These are phyloP conservation scores for Cystofilobasidium bisporidii DNA, from an alignment of 768 basidiomycete species.

Conservation along the genomic window DNA sequence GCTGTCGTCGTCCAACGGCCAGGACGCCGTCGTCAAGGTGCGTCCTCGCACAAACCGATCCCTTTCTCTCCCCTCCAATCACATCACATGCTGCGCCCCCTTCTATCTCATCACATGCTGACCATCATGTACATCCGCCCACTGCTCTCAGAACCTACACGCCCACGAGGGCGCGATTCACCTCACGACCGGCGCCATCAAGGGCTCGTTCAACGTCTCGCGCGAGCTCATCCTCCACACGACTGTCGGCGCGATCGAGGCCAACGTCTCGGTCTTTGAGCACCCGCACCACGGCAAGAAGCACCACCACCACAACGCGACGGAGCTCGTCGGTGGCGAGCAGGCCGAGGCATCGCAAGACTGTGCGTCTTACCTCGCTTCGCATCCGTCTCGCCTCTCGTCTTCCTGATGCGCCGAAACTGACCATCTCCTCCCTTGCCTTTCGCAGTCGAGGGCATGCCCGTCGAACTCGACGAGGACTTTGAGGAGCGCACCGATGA, in stretches of 20 bases:
- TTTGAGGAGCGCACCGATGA: background rate
- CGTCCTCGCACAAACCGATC: background rate
- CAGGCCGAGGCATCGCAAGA: too few relatives aligned
- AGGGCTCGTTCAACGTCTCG: constrained; percentile 27
- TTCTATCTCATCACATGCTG: background rate
- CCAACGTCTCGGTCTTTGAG: constrained; percentile 21
- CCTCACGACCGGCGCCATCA: constrained; percentile 17
- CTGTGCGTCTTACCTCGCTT: too few relatives aligned
- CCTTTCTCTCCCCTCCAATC: too few relatives aligned
- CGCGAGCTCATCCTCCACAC: constrained; percentile 17
- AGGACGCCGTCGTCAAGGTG: constrained; percentile 10
- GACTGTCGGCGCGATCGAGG: constrained; percentile 16
- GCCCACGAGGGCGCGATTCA: constrained; percentile 11
- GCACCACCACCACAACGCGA: background rate
- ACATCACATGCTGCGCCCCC: too few relatives aligned
- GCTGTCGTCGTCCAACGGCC: background rate
- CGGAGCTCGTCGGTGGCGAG: background rate
- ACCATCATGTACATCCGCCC: background rate
- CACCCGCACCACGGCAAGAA: constrained; percentile 8
- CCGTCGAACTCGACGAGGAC: background rate
- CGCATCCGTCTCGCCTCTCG: too few relatives aligned
- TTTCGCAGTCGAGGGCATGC: too few relatives aligned
- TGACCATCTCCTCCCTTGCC: too few relatives aligned
- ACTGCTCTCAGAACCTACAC: constrained; percentile 12
- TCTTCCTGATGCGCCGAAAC: too few relatives aligned